A percentile compares a stretch with the other conserved stretches of the same genome.
These are phyloP conservation scores for Kitagawia praeruptora DNA, from an alignment of 129 eudicot species.

Conservation along the genomic window DNA sequence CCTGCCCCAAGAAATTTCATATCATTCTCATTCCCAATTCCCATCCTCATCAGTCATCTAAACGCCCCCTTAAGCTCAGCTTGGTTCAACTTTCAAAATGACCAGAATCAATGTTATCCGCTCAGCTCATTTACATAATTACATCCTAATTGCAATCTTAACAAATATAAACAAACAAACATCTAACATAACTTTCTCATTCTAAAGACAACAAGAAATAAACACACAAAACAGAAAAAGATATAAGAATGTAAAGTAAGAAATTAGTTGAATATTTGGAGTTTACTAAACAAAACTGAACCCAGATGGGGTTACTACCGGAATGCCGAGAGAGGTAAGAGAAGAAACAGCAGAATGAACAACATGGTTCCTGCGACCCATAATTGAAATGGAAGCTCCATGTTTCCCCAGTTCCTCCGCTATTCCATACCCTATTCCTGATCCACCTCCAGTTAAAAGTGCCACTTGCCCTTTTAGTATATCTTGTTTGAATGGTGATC, in stretches of 20 bases:
- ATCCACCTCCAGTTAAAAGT: slow-evolving; percentile 80
- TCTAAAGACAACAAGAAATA: too few species aligned
- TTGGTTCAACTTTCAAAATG: too few species aligned
- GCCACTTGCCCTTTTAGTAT: slow-evolving; percentile 80
- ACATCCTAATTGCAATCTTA: too few species aligned
- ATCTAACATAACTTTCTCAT: background rate
- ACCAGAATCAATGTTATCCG: background rate
- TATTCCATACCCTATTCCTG: slow-evolving; percentile 89
- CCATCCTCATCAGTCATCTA: too few species aligned
- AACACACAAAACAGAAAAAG: background rate
- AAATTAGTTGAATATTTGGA: background rate
- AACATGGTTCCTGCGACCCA: slow-evolving; percentile 71
- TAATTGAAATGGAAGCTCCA: slow-evolving; percentile 85
- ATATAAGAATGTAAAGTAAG: too few species aligned
- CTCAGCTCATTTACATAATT: background rate
- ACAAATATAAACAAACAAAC: too few species aligned
- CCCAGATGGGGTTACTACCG: slow-evolving; percentile 20
- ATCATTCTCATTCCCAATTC: too few species aligned
- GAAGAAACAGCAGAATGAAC: slow-evolving; percentile 59
- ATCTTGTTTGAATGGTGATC: slow-evolving; percentile 56
- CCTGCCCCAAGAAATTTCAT: too few species aligned
- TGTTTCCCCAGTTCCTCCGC: slow-evolving; percentile 78
- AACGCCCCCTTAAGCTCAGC: too few species aligned
- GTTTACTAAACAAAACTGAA: too few species aligned
- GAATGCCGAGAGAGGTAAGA: slow-evolving; percentile 60